Evolutionary conservation across 257 asterid genomes (phyloP), one percentile per base, ranked within the genome.

Genomic region (Solanum lignicaule): DNA sequence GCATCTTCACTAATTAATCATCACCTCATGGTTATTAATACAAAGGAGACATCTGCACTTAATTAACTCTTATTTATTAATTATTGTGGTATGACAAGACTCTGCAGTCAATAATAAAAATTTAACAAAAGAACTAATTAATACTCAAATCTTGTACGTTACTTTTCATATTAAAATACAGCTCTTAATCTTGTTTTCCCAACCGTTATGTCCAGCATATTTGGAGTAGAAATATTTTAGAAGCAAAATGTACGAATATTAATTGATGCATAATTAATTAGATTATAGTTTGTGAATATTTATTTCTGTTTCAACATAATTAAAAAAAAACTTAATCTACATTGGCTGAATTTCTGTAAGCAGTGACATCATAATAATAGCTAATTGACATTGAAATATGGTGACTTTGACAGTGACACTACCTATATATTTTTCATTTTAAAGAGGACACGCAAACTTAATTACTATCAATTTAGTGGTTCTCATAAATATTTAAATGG

Each of bases 151-250:
- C 91, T 89, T 89, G 88, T 87, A 78, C 62, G 46, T 85, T 88
- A 91, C 94, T 86, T 87, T 31, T 73, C 35, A 11, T 32, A 84
- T 38, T 83, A 87, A 69, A 86, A 41, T 88, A 81, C 78, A 86
- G 60, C 69, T 62, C 36, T 73, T 32, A 36, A 83, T 85, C 86
- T 87, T 87, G 86, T 87, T 92, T 94, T 94, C 97, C 85, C 93
- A 93, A 93, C 97, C 88, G 94, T 91, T 91, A 88, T 90, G 87
- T 33, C 92, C 94, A 89, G 68, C 62, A 85, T 90, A 89, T 43
- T 41, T 91, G 93, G 88, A 81, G 85, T 76, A 78, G 83, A 32
- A 31, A 85, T 46, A 21, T 36, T 74, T 87, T 82, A 78, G 69
- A 73, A 25, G 6, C 6, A 81, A 27, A 43, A 27, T 16, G 85